These are phyloP conservation scores for Salix udensis DNA, from an alignment of 345 rosid genomes.

Conservation along the genomic window DNA sequence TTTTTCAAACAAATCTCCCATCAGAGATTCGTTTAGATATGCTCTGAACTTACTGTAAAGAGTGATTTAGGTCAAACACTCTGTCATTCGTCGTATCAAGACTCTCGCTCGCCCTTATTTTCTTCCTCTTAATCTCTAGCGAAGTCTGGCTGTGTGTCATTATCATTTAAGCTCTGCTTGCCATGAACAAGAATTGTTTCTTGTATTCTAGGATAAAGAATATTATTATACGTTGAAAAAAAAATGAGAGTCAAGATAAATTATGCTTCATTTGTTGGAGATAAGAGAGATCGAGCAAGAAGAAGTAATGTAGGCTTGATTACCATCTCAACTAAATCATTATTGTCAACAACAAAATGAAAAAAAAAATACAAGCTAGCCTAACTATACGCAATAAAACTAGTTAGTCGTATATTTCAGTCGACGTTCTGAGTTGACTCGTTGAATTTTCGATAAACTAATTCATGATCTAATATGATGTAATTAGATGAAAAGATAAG, in stretches of 20 bases:
- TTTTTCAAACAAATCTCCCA: neutral
- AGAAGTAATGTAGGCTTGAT: neutral
- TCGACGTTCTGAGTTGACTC: neutral
- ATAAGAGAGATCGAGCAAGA: neutral
- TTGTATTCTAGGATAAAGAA: neutral
- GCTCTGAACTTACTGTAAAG: neutral
- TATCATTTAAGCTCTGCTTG: neutral
- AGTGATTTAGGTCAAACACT: neutral
- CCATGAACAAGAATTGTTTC: neutral
- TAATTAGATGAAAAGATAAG: too few species aligned
- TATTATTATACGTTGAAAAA: neutral
- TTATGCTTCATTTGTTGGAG: neutral
- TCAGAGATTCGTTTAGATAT: neutral
- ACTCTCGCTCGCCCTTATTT: neutral
- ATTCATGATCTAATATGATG: neutral
- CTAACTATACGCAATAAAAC: neutral
- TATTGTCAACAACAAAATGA: neutral
- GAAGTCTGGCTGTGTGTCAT: neutral
- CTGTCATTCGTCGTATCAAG: neutral
- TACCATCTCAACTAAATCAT: neutral
- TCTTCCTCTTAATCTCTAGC: too few species aligned
- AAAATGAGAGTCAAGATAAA: neutral
- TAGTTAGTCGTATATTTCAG: neutral
- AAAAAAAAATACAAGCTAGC: neutral
- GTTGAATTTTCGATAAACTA: neutral